phyloP scores from a whole-genome alignment of 192 early-diverging fungal species.

The Bifiguratus adelaidae region DNA sequence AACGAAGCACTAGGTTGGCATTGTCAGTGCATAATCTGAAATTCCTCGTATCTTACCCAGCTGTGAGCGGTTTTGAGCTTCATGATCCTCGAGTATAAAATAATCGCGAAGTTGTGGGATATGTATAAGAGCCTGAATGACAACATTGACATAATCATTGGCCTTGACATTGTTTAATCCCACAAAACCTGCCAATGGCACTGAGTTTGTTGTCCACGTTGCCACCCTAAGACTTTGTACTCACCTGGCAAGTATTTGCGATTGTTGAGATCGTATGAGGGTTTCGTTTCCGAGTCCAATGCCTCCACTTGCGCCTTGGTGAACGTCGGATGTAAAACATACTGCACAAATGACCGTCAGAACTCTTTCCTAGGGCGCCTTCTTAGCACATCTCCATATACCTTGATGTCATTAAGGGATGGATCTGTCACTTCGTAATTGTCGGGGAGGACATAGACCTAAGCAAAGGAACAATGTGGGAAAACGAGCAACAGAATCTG shows the following conservation, averaged over 20 bases:
- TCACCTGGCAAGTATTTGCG: slow-evolving; percentile 75
- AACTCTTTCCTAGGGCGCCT: not conserved
- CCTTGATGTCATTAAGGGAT: slow-evolving; percentile 89
- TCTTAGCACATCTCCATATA: slow-evolving; percentile 7
- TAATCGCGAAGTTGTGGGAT: slow-evolving; percentile 76
- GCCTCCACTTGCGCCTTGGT: slow-evolving; percentile 48
- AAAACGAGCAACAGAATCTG: not conserved
- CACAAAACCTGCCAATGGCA: slow-evolving; percentile 55
- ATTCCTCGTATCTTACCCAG: too few species aligned
- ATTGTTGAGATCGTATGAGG: slow-evolving; percentile 75
- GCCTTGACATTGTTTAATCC: slow-evolving; percentile 92
- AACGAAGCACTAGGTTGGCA: slow-evolving; percentile 61
- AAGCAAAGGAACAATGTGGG: too few species aligned
- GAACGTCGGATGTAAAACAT: slow-evolving; percentile 75
- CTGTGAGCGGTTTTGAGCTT: slow-evolving; percentile 27
- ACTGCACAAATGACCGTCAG: slow-evolving; percentile 39
- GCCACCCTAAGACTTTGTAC: too few species aligned
- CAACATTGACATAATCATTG: slow-evolving; percentile 91
- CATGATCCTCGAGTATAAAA: slow-evolving; percentile 56
- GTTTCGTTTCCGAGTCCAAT: slow-evolving; percentile 49
- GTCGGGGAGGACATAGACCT: slow-evolving; percentile 89
- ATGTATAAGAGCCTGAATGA: slow-evolving; percentile 81
- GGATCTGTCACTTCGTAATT: slow-evolving; percentile 81
- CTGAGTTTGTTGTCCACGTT: not conserved
- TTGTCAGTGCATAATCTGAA: too few species aligned